Evolutionary conservation across 768 basidiomycete genomes (phyloP).

Genomic region (Kwoniella dejecticola): DNA sequence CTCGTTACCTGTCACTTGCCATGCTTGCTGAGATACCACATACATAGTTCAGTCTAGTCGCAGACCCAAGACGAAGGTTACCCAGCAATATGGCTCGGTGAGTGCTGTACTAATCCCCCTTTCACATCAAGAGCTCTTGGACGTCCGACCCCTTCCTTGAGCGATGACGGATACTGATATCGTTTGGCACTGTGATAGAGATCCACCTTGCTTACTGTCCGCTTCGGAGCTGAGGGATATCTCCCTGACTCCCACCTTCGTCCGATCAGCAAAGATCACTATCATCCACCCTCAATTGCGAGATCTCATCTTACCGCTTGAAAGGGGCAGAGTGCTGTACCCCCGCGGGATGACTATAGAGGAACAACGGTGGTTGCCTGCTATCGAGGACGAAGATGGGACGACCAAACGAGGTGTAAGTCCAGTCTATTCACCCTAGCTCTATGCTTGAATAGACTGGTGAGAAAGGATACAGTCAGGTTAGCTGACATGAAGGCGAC

Average conservation of each 20-base stretch:
- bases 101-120: not conserved
- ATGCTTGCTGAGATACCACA: not conserved
- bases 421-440: not conserved
- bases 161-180: too few species aligned
- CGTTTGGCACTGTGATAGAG: not conserved
- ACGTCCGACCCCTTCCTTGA: too few species aligned
- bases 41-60: too few species aligned
- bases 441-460: too few species aligned
- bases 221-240: conserved; percentile 45
- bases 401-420: conserved; percentile 17
- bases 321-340: conserved; percentile 42
- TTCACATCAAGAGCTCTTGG: not conserved
- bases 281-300: conserved; percentile 64
- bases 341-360: conserved; percentile 18
- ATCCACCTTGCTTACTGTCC: conserved; percentile 23
- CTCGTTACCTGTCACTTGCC: not conserved
- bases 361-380: conserved; percentile 18
- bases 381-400: conserved; percentile 21
- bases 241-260: conserved; percentile 25
- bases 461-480: too few species aligned
- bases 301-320: conserved; percentile 72
- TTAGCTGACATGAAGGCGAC: not conserved
- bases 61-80: too few species aligned
- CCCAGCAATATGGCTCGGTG: conserved; percentile 19
- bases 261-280: conserved; percentile 44